Evolutionary conservation across 1,139 yeast species (phyloP), one percentile per base, ranked within the genome.

Genomic region (Nakaseomyces uthaithaninus): DNA sequence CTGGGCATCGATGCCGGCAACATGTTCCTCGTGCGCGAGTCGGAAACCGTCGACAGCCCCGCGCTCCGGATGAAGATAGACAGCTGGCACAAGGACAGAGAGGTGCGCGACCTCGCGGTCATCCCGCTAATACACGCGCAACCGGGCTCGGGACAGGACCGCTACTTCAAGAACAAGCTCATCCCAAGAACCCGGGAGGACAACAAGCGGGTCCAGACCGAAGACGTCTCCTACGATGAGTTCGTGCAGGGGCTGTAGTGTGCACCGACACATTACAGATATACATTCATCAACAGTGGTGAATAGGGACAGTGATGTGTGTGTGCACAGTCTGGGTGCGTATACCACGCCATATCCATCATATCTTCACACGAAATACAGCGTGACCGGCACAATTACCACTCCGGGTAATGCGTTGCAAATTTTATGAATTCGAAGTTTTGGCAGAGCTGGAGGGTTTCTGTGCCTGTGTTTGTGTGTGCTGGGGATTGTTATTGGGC

Each of bases 61-160:
- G 17, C 24, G 20, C 11, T 31, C 2, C 24, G 35, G 11, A 15
- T 9, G 18, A 37, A 15, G 11, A 10, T 37, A 27, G 35, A 31
- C 4, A 20, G 15, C 16, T 31, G 24, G 35, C 25, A 12, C 17
- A 19, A 20, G 15, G 10, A 19, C 18, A 31, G 35, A n/a, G 35
- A 31, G 3, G 14, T 22, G n/a, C 11, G 28, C 20, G 28, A 28
- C 12, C 15, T 37, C 17, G 26, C 34, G 4, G 27, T 26, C 14
- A 30, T 30, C 14, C 46, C 47, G n/a, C 37, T 41, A 19, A 27
- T 38, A 11, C 33, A 41, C 22, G 28, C 44, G 4, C 42, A 44
- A 14, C 44, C 51, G 6, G 47, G 46, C 18, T 44, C 43, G 3
- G 47, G 52, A 27, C 51, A 48, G 30, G 53, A 49, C 37, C 45